Evolutionary conservation across 2,329 filamentous ascomycete genomes (phyloP).

Genomic region (Mycocentrospora acerina): DNA sequence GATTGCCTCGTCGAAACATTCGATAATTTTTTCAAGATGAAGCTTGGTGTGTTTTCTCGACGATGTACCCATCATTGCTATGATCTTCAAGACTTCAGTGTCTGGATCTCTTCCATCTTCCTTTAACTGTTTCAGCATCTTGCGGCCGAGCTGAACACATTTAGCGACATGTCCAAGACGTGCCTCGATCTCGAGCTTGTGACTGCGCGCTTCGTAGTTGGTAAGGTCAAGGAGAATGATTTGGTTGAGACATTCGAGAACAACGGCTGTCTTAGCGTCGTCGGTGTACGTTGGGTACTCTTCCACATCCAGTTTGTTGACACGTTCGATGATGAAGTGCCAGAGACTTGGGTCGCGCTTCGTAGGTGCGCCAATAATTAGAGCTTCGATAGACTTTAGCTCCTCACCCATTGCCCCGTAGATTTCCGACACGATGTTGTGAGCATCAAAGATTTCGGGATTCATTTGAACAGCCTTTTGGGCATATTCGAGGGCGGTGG

Average conservation of each 20-base stretch:
- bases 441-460: constrained; percentile 63
- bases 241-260: constrained; percentile 41
- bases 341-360: constrained; percentile 59
- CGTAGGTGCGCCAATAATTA: constrained; percentile 61
- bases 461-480: constrained; percentile 48
- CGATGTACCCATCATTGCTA: constrained; percentile 60
- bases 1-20: constrained; percentile 56
- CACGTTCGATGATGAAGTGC: constrained; percentile 58
- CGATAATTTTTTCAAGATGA: constrained; percentile 49
- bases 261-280: constrained; percentile 27
- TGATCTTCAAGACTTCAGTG: constrained; percentile 54
- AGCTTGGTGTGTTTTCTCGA: constrained; percentile 50
- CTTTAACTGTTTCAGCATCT: constrained; percentile 56
- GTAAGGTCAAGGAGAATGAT: constrained; percentile 56
- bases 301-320: constrained; percentile 47
- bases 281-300: constrained; percentile 32
- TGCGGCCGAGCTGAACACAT: constrained; percentile 48
- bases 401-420: constrained; percentile 58
- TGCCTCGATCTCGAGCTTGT: constrained; percentile 58
- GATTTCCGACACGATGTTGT: constrained; percentile 62
- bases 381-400: constrained; percentile 57
- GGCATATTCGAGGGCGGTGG: constrained; percentile 43
- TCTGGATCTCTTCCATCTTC: constrained; percentile 45
- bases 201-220: constrained; percentile 56
- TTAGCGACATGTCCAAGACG: constrained; percentile 43